Base-by-base conservation (phyloP, 2,329 filamentous ascomycete species). In the Cladophialophora carrionii region DNA sequence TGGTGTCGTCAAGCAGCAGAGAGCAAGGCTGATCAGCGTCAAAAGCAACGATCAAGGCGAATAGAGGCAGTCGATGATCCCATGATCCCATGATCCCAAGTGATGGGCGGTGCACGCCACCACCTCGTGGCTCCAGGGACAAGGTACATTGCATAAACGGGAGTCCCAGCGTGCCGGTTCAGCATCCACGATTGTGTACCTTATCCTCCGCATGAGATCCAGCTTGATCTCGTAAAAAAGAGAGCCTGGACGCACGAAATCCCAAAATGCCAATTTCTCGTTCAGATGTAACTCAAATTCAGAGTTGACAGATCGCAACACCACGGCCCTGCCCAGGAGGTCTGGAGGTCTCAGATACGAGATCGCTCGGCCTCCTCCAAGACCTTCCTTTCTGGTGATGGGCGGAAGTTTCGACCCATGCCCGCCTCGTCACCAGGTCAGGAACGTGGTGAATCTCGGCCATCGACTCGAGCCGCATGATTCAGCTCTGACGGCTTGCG, bases 81-180 rank as follows among this genome's bases (percentile, higher is more conserved):
- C n/a, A n/a, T n/a, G n/a, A n/a, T n/a, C n/a, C n/a, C n/a, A n/a
- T 20, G 20, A 24, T 51, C 6, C 4, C 22, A n/a, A 24, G 48
- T 24, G 48, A 51, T 34, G 12, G 31, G 26, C 26, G 26, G 26
- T 29, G 52, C 52, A 32, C 26, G 1, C 3, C 22, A n/a, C 29
- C 10, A 31, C 52, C n/a, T 51, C 48, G 48, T 51, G 48, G 48
- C 48, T 22, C 48, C 12, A 26, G 14, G 14, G 12, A 3, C 24
- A 32, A 54, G 52, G 29, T 54, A 54, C 52, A n/a, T 10, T 54
- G 52, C 52, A 54, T 54, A 22, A n/a, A 9, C 22, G 5, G 10
- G 22, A 52, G 20, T 5, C 8, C 14, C 22, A 8, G 6, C 26
- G 26, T 3, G 26, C 26, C 6, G 26, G 14, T 8, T 26, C 22